Base-by-base conservation (phyloP, 2,329 filamentous ascomycete species). In the Colletotrichum musicola region DNA sequence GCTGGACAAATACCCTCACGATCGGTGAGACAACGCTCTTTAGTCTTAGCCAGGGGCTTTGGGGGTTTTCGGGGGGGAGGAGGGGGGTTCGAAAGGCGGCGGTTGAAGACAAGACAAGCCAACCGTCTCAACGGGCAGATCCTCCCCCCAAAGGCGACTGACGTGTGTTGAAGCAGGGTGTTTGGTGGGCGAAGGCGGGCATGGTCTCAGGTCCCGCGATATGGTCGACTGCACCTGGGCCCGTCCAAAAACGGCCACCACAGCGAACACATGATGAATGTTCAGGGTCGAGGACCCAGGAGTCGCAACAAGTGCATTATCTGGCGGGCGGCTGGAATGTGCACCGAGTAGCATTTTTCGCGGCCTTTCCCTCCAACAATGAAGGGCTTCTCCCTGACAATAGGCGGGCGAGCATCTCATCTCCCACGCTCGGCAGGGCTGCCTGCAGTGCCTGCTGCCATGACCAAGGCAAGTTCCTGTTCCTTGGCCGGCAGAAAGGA, bases 21-120 rank as follows among this genome's bases (percentile, higher is more conserved):
- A 51, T 66, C 66, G 62, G 66, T 42, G 66, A 69, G 66, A 69
- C 66, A 62, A 65, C 55, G 44, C 44, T 60, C 25, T 50, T 68
- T 30, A 16, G 67, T 62, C 57, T 63, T 68, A 58, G 62, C 50
- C 62, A 69, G 66, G 66, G 55, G 65, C 35, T 59, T 25, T 27
- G n/a, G 44, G 49, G 16, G 46, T 27, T 53, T 18, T 18, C 16
- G 35, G 47, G 47, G 47, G 14, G 47, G 18, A 14, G 35, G 40
- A 14, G 16, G 35, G 27, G 50, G 40, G 53, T 46, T 27, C 47
- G 25, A 42, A 55, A 59, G 46, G 40, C 30, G 46, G 40, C 30
- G 47, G 42, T 53, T 53, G 59, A 60, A 68, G 55, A 60, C 61
- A 64, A 38, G 47, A 30, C 35, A 42, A 50, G 22, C 49, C 22